A percentile compares a stretch with the other conserved stretches of the same genome.
Conservation (phyloP, 768 basidiomycete genomes). For the Aureoboletus auriporus region DNA sequence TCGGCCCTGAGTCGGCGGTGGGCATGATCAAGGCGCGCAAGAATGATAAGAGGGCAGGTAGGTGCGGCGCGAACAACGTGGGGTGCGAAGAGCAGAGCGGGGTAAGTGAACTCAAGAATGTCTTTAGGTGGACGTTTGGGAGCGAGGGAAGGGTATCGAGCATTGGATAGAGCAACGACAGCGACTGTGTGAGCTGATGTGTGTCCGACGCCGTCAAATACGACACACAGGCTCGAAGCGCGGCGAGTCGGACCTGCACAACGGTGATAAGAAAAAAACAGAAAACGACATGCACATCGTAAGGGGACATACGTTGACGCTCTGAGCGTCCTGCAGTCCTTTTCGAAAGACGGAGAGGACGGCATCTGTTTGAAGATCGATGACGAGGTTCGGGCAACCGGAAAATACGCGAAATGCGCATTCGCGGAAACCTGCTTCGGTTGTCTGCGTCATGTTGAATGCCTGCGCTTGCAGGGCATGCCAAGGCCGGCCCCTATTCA, state of each 20-base stretch:
- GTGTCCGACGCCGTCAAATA: constrained; percentile 64
- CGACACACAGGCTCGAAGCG: constrained; percentile 64
- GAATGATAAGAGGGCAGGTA: constrained; percentile 64
- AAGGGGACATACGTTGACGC: constrained; percentile 50
- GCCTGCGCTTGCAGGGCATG: constrained; percentile 71
- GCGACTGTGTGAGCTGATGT: constrained; percentile 56
- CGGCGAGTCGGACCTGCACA: constrained; percentile 64
- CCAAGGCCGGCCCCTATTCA: constrained; percentile 76
- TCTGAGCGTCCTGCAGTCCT: constrained; percentile 63
- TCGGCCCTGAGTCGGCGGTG: constrained; percentile 47
- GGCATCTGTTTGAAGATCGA: constrained; percentile 70
- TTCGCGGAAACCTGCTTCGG: constrained; percentile 42
- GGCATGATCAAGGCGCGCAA: constrained; percentile 71
- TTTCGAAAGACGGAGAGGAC: constrained; percentile 63
- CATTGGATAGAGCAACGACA: constrained; percentile 64
- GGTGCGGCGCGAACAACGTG: constrained; percentile 68
- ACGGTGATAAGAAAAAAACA: neutral
- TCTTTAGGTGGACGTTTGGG: constrained; percentile 50
- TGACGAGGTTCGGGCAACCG: constrained; percentile 69
- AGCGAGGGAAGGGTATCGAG: constrained; percentile 69
- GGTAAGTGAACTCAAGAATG: constrained; percentile 65
- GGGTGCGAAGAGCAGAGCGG: constrained; percentile 69
- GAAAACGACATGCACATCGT: neutral
- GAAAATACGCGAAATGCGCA: constrained; percentile 71
- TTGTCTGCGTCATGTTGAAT: constrained; percentile 54